These are phyloP conservation scores for Amesomyces nigricolor DNA, from an alignment of 2,329 filamentous ascomycete genomes.

Conservation along the genomic window DNA sequence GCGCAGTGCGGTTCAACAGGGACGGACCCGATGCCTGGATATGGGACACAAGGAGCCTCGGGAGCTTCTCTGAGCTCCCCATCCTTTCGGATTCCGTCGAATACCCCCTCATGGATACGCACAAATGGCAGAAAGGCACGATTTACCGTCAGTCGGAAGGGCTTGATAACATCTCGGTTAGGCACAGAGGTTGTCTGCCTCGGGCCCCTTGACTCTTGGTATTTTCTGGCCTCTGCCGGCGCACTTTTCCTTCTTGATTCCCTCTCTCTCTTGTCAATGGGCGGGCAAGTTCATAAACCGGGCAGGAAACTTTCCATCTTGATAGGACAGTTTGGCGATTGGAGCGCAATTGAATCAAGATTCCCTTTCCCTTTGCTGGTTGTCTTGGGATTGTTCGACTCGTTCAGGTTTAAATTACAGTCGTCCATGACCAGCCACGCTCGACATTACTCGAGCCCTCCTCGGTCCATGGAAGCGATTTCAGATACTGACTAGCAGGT, in stretches of 20 bases:
- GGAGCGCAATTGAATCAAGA: slow-evolving; percentile 23
- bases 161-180: slow-evolving; percentile 2
- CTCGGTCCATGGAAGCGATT: not conserved
- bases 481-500: not conserved
- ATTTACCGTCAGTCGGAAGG: not conserved
- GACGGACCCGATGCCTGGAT: not conserved
- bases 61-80: not conserved
- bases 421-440: too few relatives aligned
- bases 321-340: slow-evolving; percentile 37
- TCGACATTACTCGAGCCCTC: too few relatives aligned
- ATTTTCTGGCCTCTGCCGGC: slow-evolving; percentile 15
- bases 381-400: not conserved
- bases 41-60: not conserved
- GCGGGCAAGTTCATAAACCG: slow-evolving; percentile 18
- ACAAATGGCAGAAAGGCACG: not conserved
- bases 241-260: slow-evolving; percentile 24
- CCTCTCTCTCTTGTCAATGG: slow-evolving; percentile 23
- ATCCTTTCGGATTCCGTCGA: not conserved
- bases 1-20: not conserved
- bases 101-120: not conserved
- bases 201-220: slow-evolving; percentile 12
- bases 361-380: slow-evolving; percentile 1
- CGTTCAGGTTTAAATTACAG: not conserved
- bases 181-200: not conserved
- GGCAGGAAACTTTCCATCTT: slow-evolving; percentile 35